Base-by-base conservation (phyloP, 2,329 filamentous ascomycete genomes). In the Penicillium janthinellum region DNA sequence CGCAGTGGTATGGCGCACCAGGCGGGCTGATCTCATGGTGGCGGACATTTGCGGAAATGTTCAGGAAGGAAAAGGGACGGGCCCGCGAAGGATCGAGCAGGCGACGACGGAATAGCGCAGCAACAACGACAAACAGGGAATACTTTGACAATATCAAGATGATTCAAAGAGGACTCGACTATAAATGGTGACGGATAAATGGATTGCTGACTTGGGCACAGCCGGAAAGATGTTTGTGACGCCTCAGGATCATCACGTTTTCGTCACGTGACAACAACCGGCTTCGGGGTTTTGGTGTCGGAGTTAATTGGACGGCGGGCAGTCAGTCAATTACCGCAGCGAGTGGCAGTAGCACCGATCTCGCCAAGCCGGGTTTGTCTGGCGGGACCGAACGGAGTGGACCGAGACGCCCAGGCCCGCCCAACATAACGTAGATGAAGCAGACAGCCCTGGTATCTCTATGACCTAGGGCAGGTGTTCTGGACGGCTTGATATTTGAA, bases 1-100 rank as follows among this genome's bases (percentile, higher is more conserved):
- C 39, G 69, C 67, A 60, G 70, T 64, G 54, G 68, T 72, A 63
- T 66, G 73, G 71, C 74, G 76, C 66, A 75, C 70, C 65, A 78
- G 69, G 58, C 70, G 69, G 64, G 73, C 71, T 57, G 75, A 75
- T 66, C 74, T 76, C 73, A 77, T 74, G 34, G 70, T 70, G 59
- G 73, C 73, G 68, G 73, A 74, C 71, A 75, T 75, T 69, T 66
- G 66, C 66, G 71, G 69, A 69, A 69, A 63, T 65, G 62, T 68
- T 67, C 62, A 60, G 34, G 55, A 64, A 63, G 42, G 42, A 69
- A 61, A 57, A 66, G 56, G 55, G 54, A 59, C 56, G 52, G 57
- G 69, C 67, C 66, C 69, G 63, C 69, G 63, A 57, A 44, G 44
- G 49, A 63, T 61, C 68, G 67, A 72, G 68, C 65, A 58, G 61